phyloP scores from a whole-genome alignment of 2,329 filamentous ascomycete genomes.

The Verticillium isaacii region DNA sequence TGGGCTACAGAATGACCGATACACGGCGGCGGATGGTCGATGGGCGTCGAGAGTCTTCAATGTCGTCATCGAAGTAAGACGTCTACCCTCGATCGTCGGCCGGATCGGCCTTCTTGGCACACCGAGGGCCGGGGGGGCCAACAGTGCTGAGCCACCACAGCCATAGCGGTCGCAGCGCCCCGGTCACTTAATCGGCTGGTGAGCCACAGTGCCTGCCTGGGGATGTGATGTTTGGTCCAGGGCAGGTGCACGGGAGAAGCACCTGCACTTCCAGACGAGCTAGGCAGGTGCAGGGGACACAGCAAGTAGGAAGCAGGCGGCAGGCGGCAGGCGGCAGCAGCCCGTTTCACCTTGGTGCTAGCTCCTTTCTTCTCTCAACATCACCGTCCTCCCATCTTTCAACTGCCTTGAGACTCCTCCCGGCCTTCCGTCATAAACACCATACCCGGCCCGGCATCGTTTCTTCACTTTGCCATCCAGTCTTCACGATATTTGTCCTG shows the following conservation, averaged over 20 bases:
- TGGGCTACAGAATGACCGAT: background rate
- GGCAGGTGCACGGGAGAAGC: background rate
- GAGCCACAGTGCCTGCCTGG: background rate
- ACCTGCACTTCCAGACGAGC: background rate
- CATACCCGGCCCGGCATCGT: background rate
- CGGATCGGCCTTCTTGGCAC: constrained; percentile 5
- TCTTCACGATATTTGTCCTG: background rate
- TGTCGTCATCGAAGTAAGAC: constrained; percentile 12
- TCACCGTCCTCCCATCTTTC: background rate
- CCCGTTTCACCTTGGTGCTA: background rate
- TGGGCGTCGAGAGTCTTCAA: background rate
- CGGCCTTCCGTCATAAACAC: background rate
- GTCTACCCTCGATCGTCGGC: background rate
- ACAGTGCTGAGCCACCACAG: background rate
- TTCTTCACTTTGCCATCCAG: background rate
- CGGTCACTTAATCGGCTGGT: background rate
- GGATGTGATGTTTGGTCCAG: background rate
- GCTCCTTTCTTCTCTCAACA: background rate
- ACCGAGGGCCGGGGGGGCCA: constrained; percentile 2
- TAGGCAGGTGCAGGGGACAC: background rate
- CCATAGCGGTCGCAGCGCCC: background rate
- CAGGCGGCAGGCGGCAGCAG: background rate
- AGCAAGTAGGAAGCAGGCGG: background rate
- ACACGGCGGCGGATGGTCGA: background rate
- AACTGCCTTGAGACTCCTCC: background rate